Conservation (phyloP, 2,329 filamentous ascomycete species). For the Elsinoe necatrix region DNA sequence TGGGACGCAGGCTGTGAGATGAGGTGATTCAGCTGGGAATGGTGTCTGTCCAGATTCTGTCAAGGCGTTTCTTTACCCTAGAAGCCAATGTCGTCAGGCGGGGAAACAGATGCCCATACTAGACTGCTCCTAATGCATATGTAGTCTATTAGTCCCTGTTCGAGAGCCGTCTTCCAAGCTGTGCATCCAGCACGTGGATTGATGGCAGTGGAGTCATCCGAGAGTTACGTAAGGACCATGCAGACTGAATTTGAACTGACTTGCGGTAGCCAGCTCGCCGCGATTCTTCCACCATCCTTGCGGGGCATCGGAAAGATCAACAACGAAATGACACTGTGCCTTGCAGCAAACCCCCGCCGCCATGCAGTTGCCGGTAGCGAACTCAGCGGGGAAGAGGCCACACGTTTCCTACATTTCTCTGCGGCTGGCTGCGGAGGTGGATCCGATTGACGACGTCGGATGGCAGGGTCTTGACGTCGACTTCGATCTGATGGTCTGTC, state of each 20-base stretch:
- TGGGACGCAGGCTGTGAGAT: neutral
- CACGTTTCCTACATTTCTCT: neutral
- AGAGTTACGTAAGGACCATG: neutral
- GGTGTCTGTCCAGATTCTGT: neutral
- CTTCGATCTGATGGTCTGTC: neutral
- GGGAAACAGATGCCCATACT: neutral
- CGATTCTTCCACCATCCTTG: neutral
- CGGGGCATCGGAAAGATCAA: neutral
- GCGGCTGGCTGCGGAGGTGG: neutral
- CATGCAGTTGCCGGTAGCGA: neutral
- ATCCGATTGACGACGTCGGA: conserved; percentile 12
- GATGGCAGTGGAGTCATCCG: neutral
- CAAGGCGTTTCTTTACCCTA: neutral
- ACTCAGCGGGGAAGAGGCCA: neutral
- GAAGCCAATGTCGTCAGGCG: neutral
- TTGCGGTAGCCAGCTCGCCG: neutral
- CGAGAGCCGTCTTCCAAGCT: neutral
- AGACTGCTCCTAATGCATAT: neutral
- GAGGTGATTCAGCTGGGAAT: neutral
- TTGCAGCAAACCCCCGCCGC: conserved; percentile 5
- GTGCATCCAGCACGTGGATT: neutral
- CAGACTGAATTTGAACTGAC: neutral
- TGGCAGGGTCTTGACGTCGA: conserved; percentile 2
- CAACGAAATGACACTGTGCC: neutral
- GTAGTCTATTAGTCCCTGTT: neutral